A percentile compares a stretch with the other conserved stretches of the same genome.
Evolutionary conservation across 495 filamentous ascomycete species (phyloP).

Genomic region (Tuber borchii): DNA sequence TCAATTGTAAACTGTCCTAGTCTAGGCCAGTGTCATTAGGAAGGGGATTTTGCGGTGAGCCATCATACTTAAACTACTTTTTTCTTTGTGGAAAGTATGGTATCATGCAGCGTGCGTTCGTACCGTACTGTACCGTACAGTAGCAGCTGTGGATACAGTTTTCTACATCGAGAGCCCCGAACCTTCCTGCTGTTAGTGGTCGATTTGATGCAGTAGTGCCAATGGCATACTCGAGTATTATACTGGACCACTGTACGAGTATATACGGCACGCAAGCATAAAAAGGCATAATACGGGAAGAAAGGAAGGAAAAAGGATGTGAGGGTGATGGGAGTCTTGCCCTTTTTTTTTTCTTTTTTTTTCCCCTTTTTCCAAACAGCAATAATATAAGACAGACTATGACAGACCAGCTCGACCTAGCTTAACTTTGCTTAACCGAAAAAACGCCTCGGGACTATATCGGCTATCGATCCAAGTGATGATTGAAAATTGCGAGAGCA

Average conservation of each 20-base stretch:
- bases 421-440: not conserved
- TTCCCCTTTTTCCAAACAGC: not conserved
- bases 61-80: too few species aligned
- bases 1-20: too few species aligned
- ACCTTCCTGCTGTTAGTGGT: not conserved
- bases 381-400: not conserved
- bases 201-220: not conserved
- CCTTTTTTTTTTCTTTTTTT: not conserved
- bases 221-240: not conserved
- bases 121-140: not conserved
- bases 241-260: not conserved
- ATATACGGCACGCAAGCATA: not conserved
- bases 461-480: not conserved
- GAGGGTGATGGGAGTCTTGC: not conserved
- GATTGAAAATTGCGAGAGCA: not conserved
- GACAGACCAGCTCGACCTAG: not conserved
- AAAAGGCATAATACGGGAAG: not conserved
- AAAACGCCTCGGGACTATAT: not conserved
- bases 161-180: too few species aligned
- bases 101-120: not conserved
- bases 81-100: not conserved
- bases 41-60: too few species aligned
- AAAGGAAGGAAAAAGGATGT: not conserved
- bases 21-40: too few species aligned
- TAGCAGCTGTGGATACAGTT: not conserved